Evolutionary conservation across 2,329 filamentous ascomycete genomes (phyloP).

Genomic region (Epichloe baconii): DNA sequence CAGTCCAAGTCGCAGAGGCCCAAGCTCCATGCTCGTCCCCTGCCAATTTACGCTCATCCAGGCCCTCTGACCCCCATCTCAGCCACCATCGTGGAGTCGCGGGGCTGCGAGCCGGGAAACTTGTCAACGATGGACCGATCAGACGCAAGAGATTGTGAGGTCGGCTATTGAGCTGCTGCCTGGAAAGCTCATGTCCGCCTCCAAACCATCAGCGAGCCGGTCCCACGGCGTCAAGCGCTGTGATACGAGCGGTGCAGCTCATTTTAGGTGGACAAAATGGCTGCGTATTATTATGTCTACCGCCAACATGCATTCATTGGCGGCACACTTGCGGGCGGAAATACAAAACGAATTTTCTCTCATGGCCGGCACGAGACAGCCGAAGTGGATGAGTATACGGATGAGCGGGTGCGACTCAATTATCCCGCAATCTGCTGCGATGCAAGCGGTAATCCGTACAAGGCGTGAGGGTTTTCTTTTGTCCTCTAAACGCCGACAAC

Average conservation of each 20-base stretch:
- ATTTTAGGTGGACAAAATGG: too few species aligned
- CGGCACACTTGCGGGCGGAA: too few species aligned
- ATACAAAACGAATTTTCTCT: not conserved
- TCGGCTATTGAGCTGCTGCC: too few species aligned
- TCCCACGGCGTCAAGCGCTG: too few species aligned
- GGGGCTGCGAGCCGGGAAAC: constrained; percentile 1
- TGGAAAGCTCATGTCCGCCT: too few species aligned
- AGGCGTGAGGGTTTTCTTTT: not conserved
- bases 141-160: too few species aligned
- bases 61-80: not conserved
- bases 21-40: not conserved
- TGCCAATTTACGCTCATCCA: not conserved
- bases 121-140: not conserved
- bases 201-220: too few species aligned
- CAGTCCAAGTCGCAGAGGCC: not conserved
- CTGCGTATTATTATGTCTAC: too few species aligned
- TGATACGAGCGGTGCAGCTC: too few species aligned
- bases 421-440: not conserved
- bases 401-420: not conserved
- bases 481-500: not conserved
- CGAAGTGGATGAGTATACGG: not conserved
- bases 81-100: not conserved
- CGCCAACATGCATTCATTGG: too few species aligned
- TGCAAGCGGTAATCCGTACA: not conserved
- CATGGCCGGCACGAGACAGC: not conserved